Evolutionary conservation across 2,329 filamentous ascomycete genomes (phyloP).

Genomic region (Alternaria consortialis): DNA sequence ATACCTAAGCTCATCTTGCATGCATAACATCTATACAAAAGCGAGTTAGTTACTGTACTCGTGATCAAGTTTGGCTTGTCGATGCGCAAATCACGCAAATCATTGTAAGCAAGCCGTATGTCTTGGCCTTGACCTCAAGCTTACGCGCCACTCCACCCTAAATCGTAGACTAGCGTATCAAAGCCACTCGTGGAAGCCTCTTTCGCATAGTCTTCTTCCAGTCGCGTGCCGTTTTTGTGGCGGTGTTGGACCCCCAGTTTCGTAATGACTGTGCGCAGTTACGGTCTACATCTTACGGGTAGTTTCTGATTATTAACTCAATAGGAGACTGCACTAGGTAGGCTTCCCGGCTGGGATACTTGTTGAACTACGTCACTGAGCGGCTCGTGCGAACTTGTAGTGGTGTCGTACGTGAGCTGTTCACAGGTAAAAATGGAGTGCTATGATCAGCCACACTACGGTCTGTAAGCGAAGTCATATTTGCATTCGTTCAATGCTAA

Average conservation of each 20-base stretch:
- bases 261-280: not conserved
- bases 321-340: not conserved
- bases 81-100: not conserved
- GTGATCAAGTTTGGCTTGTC: not conserved
- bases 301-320: not conserved
- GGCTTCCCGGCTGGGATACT: not conserved
- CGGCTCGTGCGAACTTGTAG: not conserved
- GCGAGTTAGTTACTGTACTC: not conserved
- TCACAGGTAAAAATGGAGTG: not conserved
- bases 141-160: constrained; percentile 2
- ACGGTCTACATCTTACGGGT: no score
- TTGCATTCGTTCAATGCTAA: not conserved
- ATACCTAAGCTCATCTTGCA: no score
- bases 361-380: not conserved
- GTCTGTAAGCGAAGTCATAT: not conserved
- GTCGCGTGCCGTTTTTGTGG: not conserved
- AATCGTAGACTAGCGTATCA: not conserved
- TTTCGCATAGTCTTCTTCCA: not conserved
- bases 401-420: constrained; percentile 1
- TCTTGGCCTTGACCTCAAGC: constrained; percentile 14
- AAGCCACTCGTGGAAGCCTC: not conserved
- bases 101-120: constrained; percentile 17
- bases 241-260: not conserved
- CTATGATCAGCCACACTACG: not conserved
- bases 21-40: not conserved